Evolutionary conservation across 495 filamentous ascomycete genomes (phyloP), one percentile per base, ranked within the genome.

Genomic region (Mycothermus thermophilus): DNA sequence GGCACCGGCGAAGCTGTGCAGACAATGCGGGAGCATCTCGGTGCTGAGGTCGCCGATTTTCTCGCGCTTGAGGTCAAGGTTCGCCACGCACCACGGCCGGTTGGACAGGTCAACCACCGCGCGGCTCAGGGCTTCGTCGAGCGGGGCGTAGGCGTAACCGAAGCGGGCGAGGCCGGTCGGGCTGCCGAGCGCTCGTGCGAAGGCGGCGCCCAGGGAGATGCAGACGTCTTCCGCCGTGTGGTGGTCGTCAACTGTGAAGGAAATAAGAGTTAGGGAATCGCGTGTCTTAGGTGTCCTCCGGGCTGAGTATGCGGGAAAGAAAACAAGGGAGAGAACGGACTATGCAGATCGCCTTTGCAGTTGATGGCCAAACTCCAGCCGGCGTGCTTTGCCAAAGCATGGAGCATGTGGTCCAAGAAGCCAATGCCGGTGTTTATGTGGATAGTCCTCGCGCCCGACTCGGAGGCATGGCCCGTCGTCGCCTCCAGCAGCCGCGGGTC

Each of bases 371-470:
- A 58, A 65, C 77, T 84, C 90, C 87, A 94, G 12, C 88, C 88
- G 0, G 81, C 75, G 59, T 97, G 90, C 55, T 97, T 96, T 2
- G 90, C 80, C 25, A 95, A 73, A 18, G 90, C 90, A 55, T 97
- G 90, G 32, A 97, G 67, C 90, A 97, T 96, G 65, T 97, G 90
- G 64, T 97, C 90, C 21, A 97, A 65, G 60, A 97, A 97, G n/a
- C 90, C 90, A 51, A 97, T 93, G 31, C 90, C 90, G 1, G 88
- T 90, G 68, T 80, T 80, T 38, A 96, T 69, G 54, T 70, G 75
- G 50, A 97, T 93, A 30, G 72, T 71, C 64, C 95, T 92, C 33
- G 75, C 77, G 25, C 77, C 82, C 46, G 74, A 64, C 48, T 96
- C 92, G 1, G 77, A 72, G 4, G 90, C 88, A 56, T 97, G 90